Evolutionary conservation across 23 red algal genomes (phyloP).

Genomic region (Agarophyton chilense): DNA sequence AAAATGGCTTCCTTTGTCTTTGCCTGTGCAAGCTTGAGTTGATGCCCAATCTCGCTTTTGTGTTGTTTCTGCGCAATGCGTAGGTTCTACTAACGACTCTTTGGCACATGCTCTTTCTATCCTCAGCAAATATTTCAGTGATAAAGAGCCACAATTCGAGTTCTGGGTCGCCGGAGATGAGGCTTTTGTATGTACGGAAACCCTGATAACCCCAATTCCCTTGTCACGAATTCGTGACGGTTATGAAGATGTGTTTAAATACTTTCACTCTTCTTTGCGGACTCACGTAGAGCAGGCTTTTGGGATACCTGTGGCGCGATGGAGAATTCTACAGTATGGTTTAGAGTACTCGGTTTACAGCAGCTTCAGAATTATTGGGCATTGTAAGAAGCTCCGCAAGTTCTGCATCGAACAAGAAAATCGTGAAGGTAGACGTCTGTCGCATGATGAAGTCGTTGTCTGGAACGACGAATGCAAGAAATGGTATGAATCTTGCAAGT

Average conservation of each 20-base stretch:
- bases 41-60: too few relatives aligned
- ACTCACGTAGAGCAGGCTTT: conserved; percentile 22
- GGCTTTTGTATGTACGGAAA: not conserved
- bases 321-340: not conserved
- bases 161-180: conserved; percentile 25
- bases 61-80: too few relatives aligned
- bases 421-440: not conserved
- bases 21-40: conserved; percentile 7
- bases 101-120: too few relatives aligned
- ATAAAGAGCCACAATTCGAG: not conserved
- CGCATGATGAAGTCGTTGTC: too few relatives aligned
- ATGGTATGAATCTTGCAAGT: too few relatives aligned
- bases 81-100: too few relatives aligned
- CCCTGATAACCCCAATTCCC: not conserved
- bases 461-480: too few relatives aligned
- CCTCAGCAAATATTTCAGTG: too few relatives aligned
- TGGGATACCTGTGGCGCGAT: not conserved
- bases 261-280: not conserved
- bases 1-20: not conserved
- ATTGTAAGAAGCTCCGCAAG: not conserved
- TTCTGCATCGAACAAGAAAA: not conserved
- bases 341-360: not conserved
- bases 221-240: not conserved
- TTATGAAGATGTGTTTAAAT: conserved; percentile 12
- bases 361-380: not conserved